These are phyloP conservation scores for Porcisia deanei DNA, from an alignment of 208 protist species.

Conservation along the genomic window DNA sequence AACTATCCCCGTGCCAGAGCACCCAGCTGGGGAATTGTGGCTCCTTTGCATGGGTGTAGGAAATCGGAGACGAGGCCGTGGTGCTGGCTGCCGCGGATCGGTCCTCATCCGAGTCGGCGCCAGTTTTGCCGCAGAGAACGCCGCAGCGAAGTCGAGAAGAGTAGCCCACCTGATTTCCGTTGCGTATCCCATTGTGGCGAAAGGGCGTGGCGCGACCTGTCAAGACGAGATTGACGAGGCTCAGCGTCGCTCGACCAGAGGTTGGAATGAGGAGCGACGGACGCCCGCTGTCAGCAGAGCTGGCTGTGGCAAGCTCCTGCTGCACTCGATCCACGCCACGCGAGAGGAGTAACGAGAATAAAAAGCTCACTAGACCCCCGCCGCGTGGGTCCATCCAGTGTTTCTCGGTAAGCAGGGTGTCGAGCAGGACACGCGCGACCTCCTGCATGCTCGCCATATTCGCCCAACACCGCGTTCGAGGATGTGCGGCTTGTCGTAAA, in stretches of 20 bases:
- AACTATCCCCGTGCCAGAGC: constrained; percentile 55
- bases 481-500: constrained; percentile 11
- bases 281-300: constrained; percentile 15
- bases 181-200: constrained; percentile 37
- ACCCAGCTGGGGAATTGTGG: constrained; percentile 79
- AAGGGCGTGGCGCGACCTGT: constrained; percentile 35
- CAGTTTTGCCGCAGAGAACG: constrained; percentile 31
- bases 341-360: constrained; percentile 75
- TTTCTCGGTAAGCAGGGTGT: constrained; percentile 32
- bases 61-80: background rate
- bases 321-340: constrained; percentile 45
- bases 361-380: constrained; percentile 67
- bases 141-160: constrained; percentile 29
- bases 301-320: constrained; percentile 29
- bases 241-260: constrained; percentile 42
- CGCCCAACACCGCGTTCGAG: constrained; percentile 33
- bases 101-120: background rate
- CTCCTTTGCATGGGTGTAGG: constrained; percentile 40
- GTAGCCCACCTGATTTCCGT: constrained; percentile 37
- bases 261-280: constrained; percentile 13
- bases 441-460: constrained; percentile 43
- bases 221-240: constrained; percentile 57
- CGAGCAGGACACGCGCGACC: constrained; percentile 38
- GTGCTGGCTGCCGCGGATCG: background rate
- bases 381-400: constrained; percentile 63